Evolutionary conservation across 1,284 basidiomycete genomes (phyloP).

Genomic region (Ustilago loliicola): DNA sequence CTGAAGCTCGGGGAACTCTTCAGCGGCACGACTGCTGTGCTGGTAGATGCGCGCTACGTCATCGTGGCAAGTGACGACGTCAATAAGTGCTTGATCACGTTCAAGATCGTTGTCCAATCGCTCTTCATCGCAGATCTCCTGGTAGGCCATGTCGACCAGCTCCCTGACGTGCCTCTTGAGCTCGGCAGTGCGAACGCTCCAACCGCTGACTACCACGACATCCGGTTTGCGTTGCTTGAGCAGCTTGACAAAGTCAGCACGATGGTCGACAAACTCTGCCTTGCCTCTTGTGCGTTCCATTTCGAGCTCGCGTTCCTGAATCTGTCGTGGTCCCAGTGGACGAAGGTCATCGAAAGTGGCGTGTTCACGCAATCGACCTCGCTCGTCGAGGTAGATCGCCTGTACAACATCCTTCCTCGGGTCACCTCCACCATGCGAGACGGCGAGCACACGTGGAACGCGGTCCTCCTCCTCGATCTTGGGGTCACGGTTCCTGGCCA

Average conservation of each 20-base stretch:
- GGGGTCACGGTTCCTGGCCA: conserved; percentile 55
- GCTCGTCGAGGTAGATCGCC: conserved; percentile 86
- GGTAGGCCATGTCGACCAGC: conserved; percentile 75
- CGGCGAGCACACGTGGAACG: conserved; percentile 85
- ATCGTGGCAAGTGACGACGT: conserved; percentile 86
- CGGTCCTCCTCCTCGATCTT: conserved; percentile 77
- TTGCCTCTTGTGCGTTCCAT: conserved; percentile 74
- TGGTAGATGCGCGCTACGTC: conserved; percentile 95
- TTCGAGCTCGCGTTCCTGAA: conserved; percentile 70
- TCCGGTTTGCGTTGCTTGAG: conserved; percentile 86
- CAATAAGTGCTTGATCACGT: conserved; percentile 56
- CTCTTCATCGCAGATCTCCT: conserved; percentile 68
- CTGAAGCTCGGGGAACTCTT: conserved; percentile 86
- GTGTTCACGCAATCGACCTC: conserved; percentile 88
- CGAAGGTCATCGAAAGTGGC: conserved; percentile 81
- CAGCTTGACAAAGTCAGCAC: conserved; percentile 81
- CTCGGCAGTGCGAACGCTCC: conserved; percentile 78
- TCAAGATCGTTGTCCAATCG: conserved; percentile 37
- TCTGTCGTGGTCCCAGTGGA: conserved; percentile 71
- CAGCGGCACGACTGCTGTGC: conserved; percentile 85
- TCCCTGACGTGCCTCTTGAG: conserved; percentile 76
- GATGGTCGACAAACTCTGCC: conserved; percentile 71
- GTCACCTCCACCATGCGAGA: conserved; percentile 95
- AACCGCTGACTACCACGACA: conserved; percentile 88
- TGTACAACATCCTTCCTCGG: conserved; percentile 89